A percentile compares a stretch with the other conserved stretches of the same genome.
Evolutionary conservation across 495 filamentous ascomycete species (phyloP).

Genomic region (Aspergillus haitiensis): DNA sequence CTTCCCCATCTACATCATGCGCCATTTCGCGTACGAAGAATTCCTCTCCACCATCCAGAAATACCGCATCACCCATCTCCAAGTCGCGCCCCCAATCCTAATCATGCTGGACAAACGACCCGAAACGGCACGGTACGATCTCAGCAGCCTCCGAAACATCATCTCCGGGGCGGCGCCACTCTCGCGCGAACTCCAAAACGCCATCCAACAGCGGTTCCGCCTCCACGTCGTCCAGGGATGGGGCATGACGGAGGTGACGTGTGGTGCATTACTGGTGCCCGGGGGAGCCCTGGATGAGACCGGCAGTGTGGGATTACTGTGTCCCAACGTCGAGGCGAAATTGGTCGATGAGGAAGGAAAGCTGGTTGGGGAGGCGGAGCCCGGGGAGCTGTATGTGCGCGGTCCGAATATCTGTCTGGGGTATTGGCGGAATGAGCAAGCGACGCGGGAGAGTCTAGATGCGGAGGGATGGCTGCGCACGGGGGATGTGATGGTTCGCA

Average conservation of each 20-base stretch:
- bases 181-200: slow-evolving; percentile 42
- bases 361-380: slow-evolving; percentile 21
- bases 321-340: slow-evolving; percentile 29
- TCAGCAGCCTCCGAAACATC: slow-evolving; percentile 36
- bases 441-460: slow-evolving; percentile 39
- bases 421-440: slow-evolving; percentile 44
- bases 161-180: slow-evolving; percentile 12
- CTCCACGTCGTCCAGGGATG: slow-evolving; percentile 50
- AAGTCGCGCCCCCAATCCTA: slow-evolving; percentile 49
- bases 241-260: slow-evolving; percentile 49
- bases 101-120: slow-evolving; percentile 49
- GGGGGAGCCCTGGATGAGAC: slow-evolving; percentile 20
- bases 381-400: slow-evolving; percentile 40
- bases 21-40: slow-evolving; percentile 42
- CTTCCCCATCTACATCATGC: slow-evolving; percentile 47
- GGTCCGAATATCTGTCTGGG: slow-evolving; percentile 42
- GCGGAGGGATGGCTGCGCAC: slow-evolving; percentile 46
- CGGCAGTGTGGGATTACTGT: slow-evolving; percentile 21
- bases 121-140: slow-evolving; percentile 41
- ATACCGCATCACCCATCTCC: slow-evolving; percentile 46
- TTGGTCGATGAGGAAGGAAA: slow-evolving; percentile 29
- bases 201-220: slow-evolving; percentile 41
- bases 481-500: slow-evolving; percentile 39
- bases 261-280: slow-evolving; percentile 21
- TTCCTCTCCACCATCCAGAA: slow-evolving; percentile 43